Evolutionary conservation across 495 filamentous ascomycete genomes (phyloP).

Genomic region (Hyaloscypha variabilis): DNA sequence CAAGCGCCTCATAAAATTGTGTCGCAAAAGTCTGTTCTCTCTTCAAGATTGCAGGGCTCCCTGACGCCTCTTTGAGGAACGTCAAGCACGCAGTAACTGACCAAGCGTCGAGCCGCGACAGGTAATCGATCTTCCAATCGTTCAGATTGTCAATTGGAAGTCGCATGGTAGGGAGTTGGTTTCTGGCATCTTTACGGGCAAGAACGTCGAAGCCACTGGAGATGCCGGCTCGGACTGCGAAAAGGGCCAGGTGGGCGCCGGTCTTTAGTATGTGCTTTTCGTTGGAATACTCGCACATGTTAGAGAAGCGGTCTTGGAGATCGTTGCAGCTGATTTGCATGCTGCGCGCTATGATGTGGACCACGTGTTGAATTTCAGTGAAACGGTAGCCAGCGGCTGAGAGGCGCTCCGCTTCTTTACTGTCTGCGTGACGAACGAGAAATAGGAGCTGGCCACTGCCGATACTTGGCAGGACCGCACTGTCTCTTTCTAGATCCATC

Average conservation of each 20-base stretch:
- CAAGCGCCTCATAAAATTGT: conserved; percentile 37
- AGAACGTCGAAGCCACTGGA: conserved; percentile 72
- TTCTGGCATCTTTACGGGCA: conserved; percentile 63
- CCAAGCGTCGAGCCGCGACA: conserved; percentile 21
- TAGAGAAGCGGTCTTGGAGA: conserved; percentile 56
- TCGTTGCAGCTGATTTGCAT: conserved; percentile 67
- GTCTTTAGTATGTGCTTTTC: conserved; percentile 53
- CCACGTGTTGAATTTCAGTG: conserved; percentile 67
- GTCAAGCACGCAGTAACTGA: conserved; percentile 12
- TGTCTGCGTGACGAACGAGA: conserved; percentile 67
- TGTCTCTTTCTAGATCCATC: conserved; percentile 16
- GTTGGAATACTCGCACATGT: conserved; percentile 62
- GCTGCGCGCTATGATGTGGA: conserved; percentile 61
- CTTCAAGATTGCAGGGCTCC: not conserved
- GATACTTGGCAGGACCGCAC: conserved; percentile 36
- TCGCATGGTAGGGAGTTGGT: conserved; percentile 68
- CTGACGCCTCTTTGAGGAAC: not conserved
- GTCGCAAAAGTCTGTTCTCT: conserved; percentile 39
- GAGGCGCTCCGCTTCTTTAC: conserved; percentile 60
- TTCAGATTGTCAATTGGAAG: conserved; percentile 60
- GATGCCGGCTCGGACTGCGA: conserved; percentile 68
- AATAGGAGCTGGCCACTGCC: conserved; percentile 79
- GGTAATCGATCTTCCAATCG: conserved; percentile 53
- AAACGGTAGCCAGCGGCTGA: conserved; percentile 76
- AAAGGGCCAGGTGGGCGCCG: conserved; percentile 75